phyloP scores from a whole-genome alignment of 192 early-diverging fungal species.

The Linnemannia schmuckeri region DNA sequence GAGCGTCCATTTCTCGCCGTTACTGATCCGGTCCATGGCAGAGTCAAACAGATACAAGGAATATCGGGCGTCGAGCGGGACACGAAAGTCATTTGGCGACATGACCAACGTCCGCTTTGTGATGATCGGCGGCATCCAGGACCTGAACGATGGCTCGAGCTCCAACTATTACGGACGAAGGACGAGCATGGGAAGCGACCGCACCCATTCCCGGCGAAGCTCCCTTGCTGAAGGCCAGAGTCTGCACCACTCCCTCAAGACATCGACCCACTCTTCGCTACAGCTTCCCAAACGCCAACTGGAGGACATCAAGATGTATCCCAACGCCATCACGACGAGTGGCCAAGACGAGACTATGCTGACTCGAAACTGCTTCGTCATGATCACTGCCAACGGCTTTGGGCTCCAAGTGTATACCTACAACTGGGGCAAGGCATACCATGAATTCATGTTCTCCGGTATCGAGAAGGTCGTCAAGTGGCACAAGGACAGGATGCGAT shows the following conservation, averaged over 20 bases:
- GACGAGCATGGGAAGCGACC: conserved; percentile 61
- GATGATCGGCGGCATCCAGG: conserved; percentile 65
- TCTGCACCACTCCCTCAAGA: conserved; percentile 59
- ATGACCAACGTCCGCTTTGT: conserved; percentile 59
- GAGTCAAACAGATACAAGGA: conserved; percentile 51
- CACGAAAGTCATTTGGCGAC: conserved; percentile 38
- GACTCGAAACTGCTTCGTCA: conserved; percentile 60
- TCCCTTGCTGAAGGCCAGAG: conserved; percentile 42
- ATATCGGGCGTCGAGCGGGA: conserved; percentile 49
- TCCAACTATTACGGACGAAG: conserved; percentile 47
- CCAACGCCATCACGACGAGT: conserved; percentile 34
- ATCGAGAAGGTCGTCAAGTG: conserved; percentile 58
- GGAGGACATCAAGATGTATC: conserved; percentile 61
- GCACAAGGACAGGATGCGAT: conserved; percentile 62
- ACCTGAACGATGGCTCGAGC: conserved; percentile 53
- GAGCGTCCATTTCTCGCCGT: conserved; percentile 56
- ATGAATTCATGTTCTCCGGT: conserved; percentile 61
- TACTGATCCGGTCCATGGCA: conserved; percentile 55
- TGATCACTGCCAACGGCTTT: conserved; percentile 61
- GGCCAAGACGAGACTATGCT: conserved; percentile 31
- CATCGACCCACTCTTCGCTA: conserved; percentile 58
- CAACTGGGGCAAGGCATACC: conserved; percentile 63
- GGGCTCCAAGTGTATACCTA: conserved; percentile 62
- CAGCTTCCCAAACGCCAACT: conserved; percentile 38
- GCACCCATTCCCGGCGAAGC: conserved; percentile 52